Percentiles rank a stretch among this genome's conserved stretches.
Evolutionary conservation across 2,329 filamentous ascomycete species (phyloP).

Genomic region (Pestalotiopsis sp.): DNA sequence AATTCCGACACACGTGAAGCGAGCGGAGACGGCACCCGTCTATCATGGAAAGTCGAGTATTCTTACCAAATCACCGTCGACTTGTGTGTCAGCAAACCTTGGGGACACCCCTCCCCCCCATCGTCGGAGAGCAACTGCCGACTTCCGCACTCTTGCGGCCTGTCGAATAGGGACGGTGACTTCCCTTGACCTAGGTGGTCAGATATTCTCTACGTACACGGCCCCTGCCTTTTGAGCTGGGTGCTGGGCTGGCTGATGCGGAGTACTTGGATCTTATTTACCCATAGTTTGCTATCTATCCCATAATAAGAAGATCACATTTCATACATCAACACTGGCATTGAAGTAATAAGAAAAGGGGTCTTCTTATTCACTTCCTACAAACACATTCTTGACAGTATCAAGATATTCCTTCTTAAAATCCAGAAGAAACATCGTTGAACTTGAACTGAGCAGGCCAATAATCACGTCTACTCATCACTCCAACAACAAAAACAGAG

Average conservation of each 20-base stretch:
- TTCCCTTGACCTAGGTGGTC: neutral
- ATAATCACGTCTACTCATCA: neutral
- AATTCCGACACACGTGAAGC: neutral
- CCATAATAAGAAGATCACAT: neutral
- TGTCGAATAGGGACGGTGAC: neutral
- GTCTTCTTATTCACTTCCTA: neutral
- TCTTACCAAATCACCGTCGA: conserved; percentile 4
- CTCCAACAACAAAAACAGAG: neutral
- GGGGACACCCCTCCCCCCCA: neutral
- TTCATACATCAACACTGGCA: neutral
- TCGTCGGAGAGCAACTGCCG: neutral
- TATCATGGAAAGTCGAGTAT: neutral
- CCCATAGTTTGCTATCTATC: neutral
- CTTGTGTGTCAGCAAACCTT: conserved; percentile 3
- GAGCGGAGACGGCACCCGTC: conserved; percentile 5
- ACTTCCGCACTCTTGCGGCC: neutral
- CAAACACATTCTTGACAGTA: neutral
- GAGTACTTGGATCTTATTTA: neutral
- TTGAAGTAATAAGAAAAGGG: neutral
- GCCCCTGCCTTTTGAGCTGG: neutral
- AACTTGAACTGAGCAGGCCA: neutral
- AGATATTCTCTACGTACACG: neutral
- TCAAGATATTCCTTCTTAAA: neutral
- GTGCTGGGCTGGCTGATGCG: neutral
- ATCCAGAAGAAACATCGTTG: neutral